These are phyloP conservation scores for Tolypocladium amazonense DNA, from an alignment of 2,329 filamentous ascomycete species.

Conservation along the genomic window DNA sequence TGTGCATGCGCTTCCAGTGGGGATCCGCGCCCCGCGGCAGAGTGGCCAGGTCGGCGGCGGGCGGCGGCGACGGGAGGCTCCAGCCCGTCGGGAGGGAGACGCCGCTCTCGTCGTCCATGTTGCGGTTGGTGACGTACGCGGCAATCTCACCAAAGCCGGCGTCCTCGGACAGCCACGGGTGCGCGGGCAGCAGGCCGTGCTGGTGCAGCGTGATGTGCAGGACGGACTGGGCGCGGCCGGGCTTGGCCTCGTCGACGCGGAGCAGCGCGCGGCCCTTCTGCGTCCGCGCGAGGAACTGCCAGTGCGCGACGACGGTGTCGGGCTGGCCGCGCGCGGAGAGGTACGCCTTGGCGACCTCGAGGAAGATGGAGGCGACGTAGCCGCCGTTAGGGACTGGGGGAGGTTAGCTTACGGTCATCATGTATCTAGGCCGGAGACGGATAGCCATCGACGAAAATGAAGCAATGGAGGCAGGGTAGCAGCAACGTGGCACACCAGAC, in stretches of 20 bases:
- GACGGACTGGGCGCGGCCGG: slow-evolving; percentile 28
- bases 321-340: slow-evolving; percentile 21
- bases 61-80: slow-evolving; percentile 9
- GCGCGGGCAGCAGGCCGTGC: slow-evolving; percentile 16
- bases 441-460: not conserved
- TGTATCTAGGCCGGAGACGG: not conserved
- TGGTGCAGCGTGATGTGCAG: slow-evolving; percentile 33
- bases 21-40: slow-evolving; percentile 13
- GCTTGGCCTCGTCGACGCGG: slow-evolving; percentile 28
- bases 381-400: slow-evolving; percentile 33
- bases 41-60: slow-evolving; percentile 13
- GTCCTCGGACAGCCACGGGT: slow-evolving; percentile 18
- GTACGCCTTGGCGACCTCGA: slow-evolving; percentile 23
- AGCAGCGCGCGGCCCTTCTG: slow-evolving; percentile 25
- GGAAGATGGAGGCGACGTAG: slow-evolving; percentile 30
- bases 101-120: slow-evolving; percentile 20
- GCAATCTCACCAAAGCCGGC: slow-evolving; percentile 19
- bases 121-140: slow-evolving; percentile 29
- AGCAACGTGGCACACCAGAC: not conserved
- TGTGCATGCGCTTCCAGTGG: slow-evolving; percentile 14
- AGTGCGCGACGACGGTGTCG: slow-evolving; percentile 27
- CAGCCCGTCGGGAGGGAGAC: slow-evolving; percentile 17
- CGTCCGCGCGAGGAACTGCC: slow-evolving; percentile 30
- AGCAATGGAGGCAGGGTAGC: no score
- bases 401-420: not conserved